Evolutionary conservation across 2,329 filamentous ascomycete species (phyloP).

Genomic region (Aspergillus puulaauensis): DNA sequence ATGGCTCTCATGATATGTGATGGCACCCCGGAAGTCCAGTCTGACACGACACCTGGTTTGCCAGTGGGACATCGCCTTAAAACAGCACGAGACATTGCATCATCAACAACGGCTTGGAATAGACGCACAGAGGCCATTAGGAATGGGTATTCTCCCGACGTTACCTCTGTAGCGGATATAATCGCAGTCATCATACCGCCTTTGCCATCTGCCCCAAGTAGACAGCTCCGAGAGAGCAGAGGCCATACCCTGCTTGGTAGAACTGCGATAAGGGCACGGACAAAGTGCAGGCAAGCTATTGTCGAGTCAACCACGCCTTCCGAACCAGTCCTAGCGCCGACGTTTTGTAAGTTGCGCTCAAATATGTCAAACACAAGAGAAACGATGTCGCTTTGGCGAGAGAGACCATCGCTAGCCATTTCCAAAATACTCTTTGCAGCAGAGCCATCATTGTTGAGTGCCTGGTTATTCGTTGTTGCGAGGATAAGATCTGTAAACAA

Average conservation of each 20-base stretch:
- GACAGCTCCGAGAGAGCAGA: constrained; percentile 74
- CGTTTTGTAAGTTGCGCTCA: constrained; percentile 60
- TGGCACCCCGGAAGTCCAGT: constrained; percentile 69
- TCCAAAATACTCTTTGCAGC: constrained; percentile 47
- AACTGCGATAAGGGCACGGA: constrained; percentile 68
- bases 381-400: constrained; percentile 65
- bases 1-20: constrained; percentile 74
- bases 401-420: constrained; percentile 50
- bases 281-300: constrained; percentile 76
- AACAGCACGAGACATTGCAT: constrained; percentile 61
- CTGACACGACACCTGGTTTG: constrained; percentile 31
- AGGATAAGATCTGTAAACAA: constrained; percentile 71
- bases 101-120: constrained; percentile 73
- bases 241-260: constrained; percentile 87
- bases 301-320: constrained; percentile 66
- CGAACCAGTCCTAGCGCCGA: constrained; percentile 59
- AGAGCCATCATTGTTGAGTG: constrained; percentile 35
- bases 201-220: constrained; percentile 74
- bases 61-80: constrained; percentile 39
- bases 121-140: constrained; percentile 71
- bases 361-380: constrained; percentile 81
- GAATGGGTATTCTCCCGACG: constrained; percentile 73
- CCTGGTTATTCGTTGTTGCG: constrained; percentile 31
- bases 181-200: constrained; percentile 75
- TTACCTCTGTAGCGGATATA: constrained; percentile 78